These are phyloP conservation scores for Graphium sp. DNA, from an alignment of 2,329 filamentous ascomycete genomes.

Conservation along the genomic window DNA sequence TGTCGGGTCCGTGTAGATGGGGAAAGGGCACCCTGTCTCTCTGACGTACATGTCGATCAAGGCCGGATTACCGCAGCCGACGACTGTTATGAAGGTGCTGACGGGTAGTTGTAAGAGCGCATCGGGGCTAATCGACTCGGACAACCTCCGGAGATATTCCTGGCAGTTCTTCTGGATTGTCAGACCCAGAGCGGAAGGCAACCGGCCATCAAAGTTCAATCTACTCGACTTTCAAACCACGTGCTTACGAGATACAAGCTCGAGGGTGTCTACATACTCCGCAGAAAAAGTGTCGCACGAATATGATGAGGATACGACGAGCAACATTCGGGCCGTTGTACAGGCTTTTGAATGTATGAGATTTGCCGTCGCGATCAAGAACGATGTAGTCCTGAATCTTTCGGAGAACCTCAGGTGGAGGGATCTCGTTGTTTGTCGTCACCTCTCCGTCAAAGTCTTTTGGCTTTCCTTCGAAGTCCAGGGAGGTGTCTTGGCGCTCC, in stretches of 20 bases:
- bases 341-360: conserved; percentile 44
- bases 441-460: conserved; percentile 39
- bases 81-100: conserved; percentile 47
- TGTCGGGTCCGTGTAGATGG: conserved; percentile 63
- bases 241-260: too few relatives aligned
- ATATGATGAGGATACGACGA: conserved; percentile 49
- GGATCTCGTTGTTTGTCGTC: conserved; percentile 36
- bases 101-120: conserved; percentile 30
- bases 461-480: too few relatives aligned
- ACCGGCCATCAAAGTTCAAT: too few relatives aligned
- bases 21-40: conserved; percentile 49
- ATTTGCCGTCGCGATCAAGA: conserved; percentile 42
- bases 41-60: conserved; percentile 51
- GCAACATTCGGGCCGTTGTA: conserved; percentile 37
- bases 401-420: conserved; percentile 27
- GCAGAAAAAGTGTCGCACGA: conserved; percentile 69
- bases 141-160: conserved; percentile 51
- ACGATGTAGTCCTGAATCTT: conserved; percentile 38
- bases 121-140: conserved; percentile 35
- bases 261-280: conserved; percentile 35
- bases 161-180: conserved; percentile 62
- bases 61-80: conserved; percentile 55
- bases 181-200: too few relatives aligned
- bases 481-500: too few relatives aligned
- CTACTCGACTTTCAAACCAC: too few relatives aligned